Evolutionary conservation across 257 asterid species (phyloP), one percentile per base, ranked within the genome.

Genomic region (Echites panduratus): DNA sequence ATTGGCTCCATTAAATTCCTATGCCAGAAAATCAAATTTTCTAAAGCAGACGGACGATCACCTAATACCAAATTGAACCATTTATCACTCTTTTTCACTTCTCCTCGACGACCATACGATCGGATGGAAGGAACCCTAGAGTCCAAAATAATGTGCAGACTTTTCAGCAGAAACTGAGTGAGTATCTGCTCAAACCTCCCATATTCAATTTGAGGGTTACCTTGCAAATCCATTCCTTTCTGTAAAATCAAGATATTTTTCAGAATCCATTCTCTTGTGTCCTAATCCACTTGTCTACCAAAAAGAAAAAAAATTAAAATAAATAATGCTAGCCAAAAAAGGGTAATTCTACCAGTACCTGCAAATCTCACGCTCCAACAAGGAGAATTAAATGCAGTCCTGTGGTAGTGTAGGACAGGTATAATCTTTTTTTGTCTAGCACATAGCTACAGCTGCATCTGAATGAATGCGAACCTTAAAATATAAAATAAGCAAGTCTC

Each of bases 121-220:
- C 92, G 85, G 29, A 79, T 80, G 50, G 89, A 83, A 43, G 98
- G 98, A 76, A 92, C 90, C 90, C 99, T 86, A 0, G 96, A 95
- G 76, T 95, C 97, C 89, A 95, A 75, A 75, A 92, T 82, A 75
- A 90, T 87, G 83, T 95, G 99, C 80, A 95, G 76, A 81, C 89
- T 84, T 79, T 92, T 95, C 68, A 88, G 72, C 72, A 95, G 95
- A 82, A 95, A 92, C 77, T 95, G 98, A 68, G 93, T 82, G n/a
- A 89, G 87, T 70, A 95, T 92, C 82, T 95, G 98, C 70, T 93
- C 98, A 78, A 91, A 89, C 82, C 95, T 88, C 62, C 98, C 97
- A 79, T 79, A 83, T 80, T 89, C 97, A 52, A 82, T 90, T 57
- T 72, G 90, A 47, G 89, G 80, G 70, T 85, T 85, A 74, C 87